A percentile compares a stretch with the other conserved stretches of the same genome.
Conservation (phyloP, 345 rosid species). For the Mangifera indica region DNA sequence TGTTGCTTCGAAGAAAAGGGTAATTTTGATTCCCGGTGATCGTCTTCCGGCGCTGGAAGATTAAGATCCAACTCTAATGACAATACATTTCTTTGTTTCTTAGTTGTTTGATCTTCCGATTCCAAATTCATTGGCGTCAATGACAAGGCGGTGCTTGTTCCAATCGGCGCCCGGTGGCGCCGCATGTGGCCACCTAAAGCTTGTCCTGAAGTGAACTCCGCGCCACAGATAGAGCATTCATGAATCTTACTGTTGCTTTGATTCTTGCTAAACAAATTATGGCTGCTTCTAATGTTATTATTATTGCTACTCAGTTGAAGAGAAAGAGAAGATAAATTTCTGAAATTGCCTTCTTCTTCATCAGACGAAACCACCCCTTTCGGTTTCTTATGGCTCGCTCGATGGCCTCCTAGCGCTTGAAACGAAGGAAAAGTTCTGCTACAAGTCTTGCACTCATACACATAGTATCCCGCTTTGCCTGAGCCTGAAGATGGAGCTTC, state of each 20-base stretch:
- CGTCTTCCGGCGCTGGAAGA: constrained; percentile 92
- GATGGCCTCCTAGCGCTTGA: constrained; percentile 96
- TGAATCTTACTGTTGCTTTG: constrained; percentile 53
- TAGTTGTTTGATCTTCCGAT: constrained; percentile 30
- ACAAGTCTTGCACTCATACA: constrained; percentile 94
- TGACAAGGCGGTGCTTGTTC: constrained; percentile 34
- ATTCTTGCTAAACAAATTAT: constrained; percentile 27
- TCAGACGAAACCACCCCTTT: constrained; percentile 34
- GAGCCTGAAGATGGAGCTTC: constrained; percentile 50
- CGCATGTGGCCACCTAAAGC: constrained; percentile 99
- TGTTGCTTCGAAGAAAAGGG: constrained; percentile 60
- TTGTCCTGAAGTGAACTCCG: constrained; percentile 89
- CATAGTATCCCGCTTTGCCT: constrained; percentile 70
- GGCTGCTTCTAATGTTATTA: constrained; percentile 30
- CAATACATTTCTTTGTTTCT: constrained; percentile 51
- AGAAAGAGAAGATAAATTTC: constrained; percentile 48
- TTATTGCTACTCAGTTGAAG: constrained; percentile 49
- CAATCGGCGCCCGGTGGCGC: constrained; percentile 63
- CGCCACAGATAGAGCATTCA: constrained; percentile 89
- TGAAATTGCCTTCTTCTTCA: constrained; percentile 38
- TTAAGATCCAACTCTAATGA: constrained; percentile 91
- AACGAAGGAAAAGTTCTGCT: constrained; percentile 82
- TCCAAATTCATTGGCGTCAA: constrained; percentile 44
- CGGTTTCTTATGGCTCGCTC: constrained; percentile 97
- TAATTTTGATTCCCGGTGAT: constrained; percentile 41